A percentile compares a stretch with the other conserved stretches of the same genome.
Evolutionary conservation across 164 flowering plant genomes (phyloP).

Genomic region (Paratinospora sagittata): DNA sequence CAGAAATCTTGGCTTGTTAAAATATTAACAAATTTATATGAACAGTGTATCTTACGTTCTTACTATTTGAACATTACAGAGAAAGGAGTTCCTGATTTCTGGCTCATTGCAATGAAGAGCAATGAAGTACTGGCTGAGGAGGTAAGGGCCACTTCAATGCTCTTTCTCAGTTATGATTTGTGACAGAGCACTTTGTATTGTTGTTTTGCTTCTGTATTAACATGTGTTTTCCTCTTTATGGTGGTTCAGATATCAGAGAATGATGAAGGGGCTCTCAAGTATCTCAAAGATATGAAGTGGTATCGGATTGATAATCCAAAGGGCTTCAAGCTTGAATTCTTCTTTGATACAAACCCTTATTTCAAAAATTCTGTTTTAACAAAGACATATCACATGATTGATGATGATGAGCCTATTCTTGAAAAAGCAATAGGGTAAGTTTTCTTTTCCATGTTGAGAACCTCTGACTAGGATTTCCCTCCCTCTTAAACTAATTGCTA

Average conservation of each 20-base stretch:
- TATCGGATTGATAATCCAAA: conserved; percentile 32
- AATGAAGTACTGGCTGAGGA: conserved; percentile 34
- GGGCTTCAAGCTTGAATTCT: conserved; percentile 52
- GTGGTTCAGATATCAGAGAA: conserved; percentile 28
- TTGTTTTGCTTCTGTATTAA: neutral
- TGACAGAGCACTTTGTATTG: neutral
- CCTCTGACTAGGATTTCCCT: neutral
- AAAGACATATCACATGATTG: conserved; percentile 45
- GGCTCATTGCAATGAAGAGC: conserved; percentile 40
- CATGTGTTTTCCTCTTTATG: neutral
- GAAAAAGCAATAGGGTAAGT: conserved; percentile 45
- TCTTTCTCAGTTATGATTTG: neutral
- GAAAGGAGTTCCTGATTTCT: conserved; percentile 37
- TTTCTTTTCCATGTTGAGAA: neutral
- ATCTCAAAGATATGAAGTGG: conserved; percentile 41
- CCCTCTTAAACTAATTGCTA: neutral
- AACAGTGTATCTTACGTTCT: neutral
- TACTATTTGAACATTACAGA: conserved; percentile 15
- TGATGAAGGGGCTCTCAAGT: conserved; percentile 39
- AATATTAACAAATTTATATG: neutral
- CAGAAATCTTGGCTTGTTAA: no score
- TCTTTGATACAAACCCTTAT: conserved; percentile 38
- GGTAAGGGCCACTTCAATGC: conserved; percentile 12
- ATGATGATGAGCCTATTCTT: conserved; percentile 41
- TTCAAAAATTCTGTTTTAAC: conserved; percentile 38